phyloP scores from a whole-genome alignment of 768 basidiomycete genomes.

The Pulveroboletus sp. region DNA sequence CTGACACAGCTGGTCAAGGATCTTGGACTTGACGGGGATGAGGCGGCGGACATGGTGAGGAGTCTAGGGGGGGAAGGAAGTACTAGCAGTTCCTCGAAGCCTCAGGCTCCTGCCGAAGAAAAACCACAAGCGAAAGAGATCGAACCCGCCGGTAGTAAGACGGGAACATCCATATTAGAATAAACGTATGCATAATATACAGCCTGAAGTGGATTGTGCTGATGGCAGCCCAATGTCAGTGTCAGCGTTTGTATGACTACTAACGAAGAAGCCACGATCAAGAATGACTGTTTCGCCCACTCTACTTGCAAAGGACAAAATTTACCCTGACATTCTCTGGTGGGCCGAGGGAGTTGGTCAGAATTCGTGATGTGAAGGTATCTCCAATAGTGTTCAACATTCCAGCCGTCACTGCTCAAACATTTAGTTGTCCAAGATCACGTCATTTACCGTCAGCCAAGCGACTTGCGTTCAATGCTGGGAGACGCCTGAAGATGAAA shows the following conservation, averaged over 20 bases:
- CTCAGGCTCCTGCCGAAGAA: constrained; percentile 7
- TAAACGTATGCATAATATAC: constrained; percentile 5
- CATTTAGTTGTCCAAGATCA: constrained; percentile 1
- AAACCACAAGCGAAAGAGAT: constrained; percentile 5
- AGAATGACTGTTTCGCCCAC: constrained; percentile 61
- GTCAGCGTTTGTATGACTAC: constrained; percentile 33
- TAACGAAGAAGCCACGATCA: constrained; percentile 56
- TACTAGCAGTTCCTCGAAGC: constrained; percentile 10
- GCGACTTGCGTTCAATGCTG: constrained; percentile 40
- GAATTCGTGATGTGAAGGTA: constrained; percentile 40
- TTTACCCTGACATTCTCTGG: constrained; percentile 65
- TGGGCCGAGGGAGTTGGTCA: constrained; percentile 53
- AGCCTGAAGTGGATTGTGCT: background rate
- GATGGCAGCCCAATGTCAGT: too few relatives aligned
- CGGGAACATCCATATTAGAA: constrained; percentile 2
- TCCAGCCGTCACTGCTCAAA: constrained; percentile 48
- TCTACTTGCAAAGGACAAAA: constrained; percentile 57
- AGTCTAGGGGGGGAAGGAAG: constrained; percentile 43
- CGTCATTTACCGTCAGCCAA: background rate
- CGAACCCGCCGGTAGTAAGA: background rate
- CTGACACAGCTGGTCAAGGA: constrained; percentile 67
- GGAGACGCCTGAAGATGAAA: constrained; percentile 31
- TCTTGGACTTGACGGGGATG: constrained; percentile 72
- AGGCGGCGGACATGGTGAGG: constrained; percentile 73
- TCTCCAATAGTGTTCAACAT: constrained; percentile 47